A percentile compares a stretch with the other conserved stretches of the same genome.
phyloP scores from a whole-genome alignment of 768 basidiomycete species.

The Strobilomyces confusus region DNA sequence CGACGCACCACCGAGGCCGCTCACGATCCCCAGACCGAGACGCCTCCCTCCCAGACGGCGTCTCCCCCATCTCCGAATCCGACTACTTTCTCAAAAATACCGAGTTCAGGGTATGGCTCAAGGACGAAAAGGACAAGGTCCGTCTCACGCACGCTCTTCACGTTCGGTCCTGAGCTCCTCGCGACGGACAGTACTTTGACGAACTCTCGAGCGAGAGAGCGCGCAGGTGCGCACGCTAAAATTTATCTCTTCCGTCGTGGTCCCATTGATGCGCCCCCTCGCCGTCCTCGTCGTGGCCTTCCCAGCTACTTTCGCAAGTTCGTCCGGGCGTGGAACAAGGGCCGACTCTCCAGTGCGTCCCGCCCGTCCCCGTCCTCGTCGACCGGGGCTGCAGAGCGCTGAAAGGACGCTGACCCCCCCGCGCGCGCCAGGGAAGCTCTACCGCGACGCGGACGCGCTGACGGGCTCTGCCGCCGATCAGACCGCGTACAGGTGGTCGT shows the following conservation, averaged over 20 bases:
- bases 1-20: background rate
- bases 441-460: constrained; percentile 57
- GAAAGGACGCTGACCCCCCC: too few relatives aligned
- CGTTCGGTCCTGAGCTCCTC: background rate
- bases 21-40: background rate
- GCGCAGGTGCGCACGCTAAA: constrained; percentile 55
- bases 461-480: constrained; percentile 57
- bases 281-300: too few relatives aligned
- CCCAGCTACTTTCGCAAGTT: constrained; percentile 89
- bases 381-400: too few relatives aligned
- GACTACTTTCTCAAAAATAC: constrained; percentile 89
- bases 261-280: constrained; percentile 9
- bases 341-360: constrained; percentile 57
- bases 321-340: constrained; percentile 86
- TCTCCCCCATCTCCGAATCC: constrained; percentile 65
- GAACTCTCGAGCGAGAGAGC: constrained; percentile 81
- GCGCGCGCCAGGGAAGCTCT: constrained; percentile 43
- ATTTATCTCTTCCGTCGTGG: constrained; percentile 4
- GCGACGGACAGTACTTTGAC: constrained; percentile 55
- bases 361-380: too few relatives aligned
- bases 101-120: constrained; percentile 86
- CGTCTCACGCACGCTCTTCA: constrained; percentile 16
- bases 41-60: constrained; percentile 47
- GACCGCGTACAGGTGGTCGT: constrained; percentile 87
- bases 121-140: constrained; percentile 63